A percentile compares a stretch with the other conserved stretches of the same genome.
These are phyloP conservation scores for Porcisia hertigi DNA, from an alignment of 208 protist genomes.

Conservation along the genomic window DNA sequence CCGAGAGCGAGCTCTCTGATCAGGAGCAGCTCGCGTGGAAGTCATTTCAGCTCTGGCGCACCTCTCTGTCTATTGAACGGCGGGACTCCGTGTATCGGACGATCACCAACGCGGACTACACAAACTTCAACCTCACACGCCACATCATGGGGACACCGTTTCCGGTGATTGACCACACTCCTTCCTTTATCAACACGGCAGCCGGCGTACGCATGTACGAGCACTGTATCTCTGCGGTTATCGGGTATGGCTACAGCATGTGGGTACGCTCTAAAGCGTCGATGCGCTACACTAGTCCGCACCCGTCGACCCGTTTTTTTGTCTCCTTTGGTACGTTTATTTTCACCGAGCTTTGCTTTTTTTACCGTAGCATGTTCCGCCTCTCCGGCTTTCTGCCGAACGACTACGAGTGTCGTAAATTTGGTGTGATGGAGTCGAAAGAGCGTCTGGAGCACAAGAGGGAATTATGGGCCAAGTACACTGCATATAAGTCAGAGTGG, in stretches of 20 bases:
- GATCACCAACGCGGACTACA: slow-evolving; percentile 82
- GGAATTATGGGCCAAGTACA: slow-evolving; percentile 83
- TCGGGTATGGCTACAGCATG: slow-evolving; percentile 49
- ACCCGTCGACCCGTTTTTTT: slow-evolving; percentile 33
- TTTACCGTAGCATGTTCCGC: slow-evolving; percentile 82
- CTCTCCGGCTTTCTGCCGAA: slow-evolving; percentile 83
- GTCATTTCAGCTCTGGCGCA: slow-evolving; percentile 87
- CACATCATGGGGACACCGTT: slow-evolving; percentile 87
- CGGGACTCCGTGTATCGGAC: slow-evolving; percentile 78
- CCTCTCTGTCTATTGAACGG: slow-evolving; percentile 72
- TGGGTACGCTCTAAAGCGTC: slow-evolving; percentile 81
- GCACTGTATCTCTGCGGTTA: slow-evolving; percentile 45
- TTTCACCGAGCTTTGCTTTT: slow-evolving; percentile 68
- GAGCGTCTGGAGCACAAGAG: slow-evolving; percentile 78
- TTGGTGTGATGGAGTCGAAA: slow-evolving; percentile 82
- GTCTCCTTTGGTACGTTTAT: slow-evolving; percentile 61
- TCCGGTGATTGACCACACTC: slow-evolving; percentile 65
- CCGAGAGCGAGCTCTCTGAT: slow-evolving; percentile 78
- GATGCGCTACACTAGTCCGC: slow-evolving; percentile 45
- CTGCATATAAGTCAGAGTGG: slow-evolving; percentile 90
- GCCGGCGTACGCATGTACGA: slow-evolving; percentile 81
- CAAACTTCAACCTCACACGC: slow-evolving; percentile 76
- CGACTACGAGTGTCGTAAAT: slow-evolving; percentile 88
- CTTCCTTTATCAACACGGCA: slow-evolving; percentile 49
- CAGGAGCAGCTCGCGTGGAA: slow-evolving; percentile 89